Conservation (phyloP, 306 rosid species). For the Glycine soja region DNA sequence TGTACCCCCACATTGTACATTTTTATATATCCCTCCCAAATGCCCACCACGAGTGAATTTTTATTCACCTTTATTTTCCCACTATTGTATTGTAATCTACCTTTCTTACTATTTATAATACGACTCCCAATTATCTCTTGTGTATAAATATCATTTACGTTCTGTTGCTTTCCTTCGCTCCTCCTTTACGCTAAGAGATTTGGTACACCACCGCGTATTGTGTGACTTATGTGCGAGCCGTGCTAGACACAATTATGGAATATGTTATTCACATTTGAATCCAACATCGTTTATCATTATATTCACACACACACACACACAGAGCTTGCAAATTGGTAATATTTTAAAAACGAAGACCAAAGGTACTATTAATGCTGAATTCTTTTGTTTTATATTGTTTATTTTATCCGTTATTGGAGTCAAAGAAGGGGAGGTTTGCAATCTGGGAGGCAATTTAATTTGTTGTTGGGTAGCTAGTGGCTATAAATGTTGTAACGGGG, state of each 20-base stretch:
- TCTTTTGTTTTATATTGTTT: background rate
- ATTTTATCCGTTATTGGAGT: background rate
- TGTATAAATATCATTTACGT: background rate
- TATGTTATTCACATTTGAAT: background rate
- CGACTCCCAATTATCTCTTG: conserved; percentile 19
- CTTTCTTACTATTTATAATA: conserved; percentile 23
- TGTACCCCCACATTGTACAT: conserved; percentile 48
- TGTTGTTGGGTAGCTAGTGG: conserved; percentile 1
- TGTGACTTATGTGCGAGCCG: background rate
- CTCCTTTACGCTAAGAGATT: background rate
- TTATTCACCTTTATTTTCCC: conserved; percentile 46
- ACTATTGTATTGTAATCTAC: conserved; percentile 26
- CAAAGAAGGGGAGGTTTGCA: background rate
- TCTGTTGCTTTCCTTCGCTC: conserved; percentile 3
- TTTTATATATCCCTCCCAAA: conserved; percentile 18
- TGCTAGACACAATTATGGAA: background rate
- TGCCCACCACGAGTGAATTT: conserved; percentile 22
- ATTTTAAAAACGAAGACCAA: too few relatives aligned
- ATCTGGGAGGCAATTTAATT: conserved; percentile 33
- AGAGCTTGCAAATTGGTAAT: background rate
- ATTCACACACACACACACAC: background rate
- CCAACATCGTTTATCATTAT: background rate
- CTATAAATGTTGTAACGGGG: conserved; percentile 35
- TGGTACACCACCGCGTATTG: background rate
- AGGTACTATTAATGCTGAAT: background rate